Percentiles rank a stretch among this genome's conserved stretches.
Evolutionary conservation across 2,329 filamentous ascomycete species (phyloP).

Genomic region (Trichoderma sp.): DNA sequence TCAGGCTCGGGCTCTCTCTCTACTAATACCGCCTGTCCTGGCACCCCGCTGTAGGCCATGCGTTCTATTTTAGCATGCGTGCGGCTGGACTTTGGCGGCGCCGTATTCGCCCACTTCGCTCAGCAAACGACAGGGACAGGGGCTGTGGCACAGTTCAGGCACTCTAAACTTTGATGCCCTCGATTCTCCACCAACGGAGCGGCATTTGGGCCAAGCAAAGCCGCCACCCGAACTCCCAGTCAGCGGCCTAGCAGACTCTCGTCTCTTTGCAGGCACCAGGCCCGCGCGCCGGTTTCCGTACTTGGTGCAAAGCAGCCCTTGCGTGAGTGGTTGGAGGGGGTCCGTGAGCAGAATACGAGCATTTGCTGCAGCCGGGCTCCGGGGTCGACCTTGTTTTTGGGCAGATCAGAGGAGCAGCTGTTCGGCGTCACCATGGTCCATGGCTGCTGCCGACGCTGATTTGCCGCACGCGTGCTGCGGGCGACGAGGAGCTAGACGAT

Average conservation of each 20-base stretch:
- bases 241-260: neutral
- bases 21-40: neutral
- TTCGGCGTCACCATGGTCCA: constrained; percentile 12
- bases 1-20: neutral
- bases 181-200: neutral
- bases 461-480: constrained; percentile 2
- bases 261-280: neutral
- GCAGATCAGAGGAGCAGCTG: constrained; percentile 8
- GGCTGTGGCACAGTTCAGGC: constrained; percentile 9
- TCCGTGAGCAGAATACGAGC: constrained; percentile 19
- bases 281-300: neutral
- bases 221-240: constrained; percentile 4
- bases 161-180: constrained; percentile 15
- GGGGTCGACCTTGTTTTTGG: neutral
- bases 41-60: neutral
- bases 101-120: constrained; percentile 16
- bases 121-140: constrained; percentile 8
- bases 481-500: neutral
- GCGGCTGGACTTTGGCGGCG: constrained; percentile 25
- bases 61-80: constrained; percentile 19
- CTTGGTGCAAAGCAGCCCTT: constrained; percentile 2
- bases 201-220: constrained; percentile 10
- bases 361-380: constrained; percentile 7
- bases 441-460: constrained; percentile 11
- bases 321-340: neutral